Conservation (phyloP, 192 early-diverging fungal species). For the Backusella westeae region DNA sequence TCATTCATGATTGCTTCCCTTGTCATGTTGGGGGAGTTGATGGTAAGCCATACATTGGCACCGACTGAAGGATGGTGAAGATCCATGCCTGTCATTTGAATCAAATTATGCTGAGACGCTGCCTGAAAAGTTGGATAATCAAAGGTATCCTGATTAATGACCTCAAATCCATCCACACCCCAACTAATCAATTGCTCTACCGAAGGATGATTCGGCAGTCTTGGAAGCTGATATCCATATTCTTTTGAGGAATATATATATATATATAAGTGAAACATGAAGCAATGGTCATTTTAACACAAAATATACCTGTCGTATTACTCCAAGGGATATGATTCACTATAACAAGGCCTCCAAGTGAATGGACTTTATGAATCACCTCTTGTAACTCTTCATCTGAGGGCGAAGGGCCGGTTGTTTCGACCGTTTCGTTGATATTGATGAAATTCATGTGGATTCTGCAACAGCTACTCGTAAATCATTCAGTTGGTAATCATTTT, state of each 20-base stretch:
- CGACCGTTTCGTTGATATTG: slow-evolving; percentile 56
- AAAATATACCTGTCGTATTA: slow-evolving; percentile 51
- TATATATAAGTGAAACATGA: not conserved
- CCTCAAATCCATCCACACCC: slow-evolving; percentile 75
- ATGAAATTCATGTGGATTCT: slow-evolving; percentile 74
- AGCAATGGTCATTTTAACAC: not conserved
- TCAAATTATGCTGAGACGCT: slow-evolving; percentile 42
- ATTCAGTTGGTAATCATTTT: not conserved
- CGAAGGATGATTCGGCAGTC: slow-evolving; percentile 62
- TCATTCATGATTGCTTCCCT: slow-evolving; percentile 54
- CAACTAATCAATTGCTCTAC: slow-evolving; percentile 51
- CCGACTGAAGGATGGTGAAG: slow-evolving; percentile 56
- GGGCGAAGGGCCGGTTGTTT: slow-evolving; percentile 47
- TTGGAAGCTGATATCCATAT: slow-evolving; percentile 49
- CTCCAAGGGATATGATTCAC: slow-evolving; percentile 82
- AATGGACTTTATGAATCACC: slow-evolving; percentile 59
- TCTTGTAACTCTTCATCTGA: slow-evolving; percentile 56
- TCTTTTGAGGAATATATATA: slow-evolving; percentile 18
- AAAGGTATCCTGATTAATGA: slow-evolving; percentile 59
- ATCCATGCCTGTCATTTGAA: slow-evolving; percentile 66
- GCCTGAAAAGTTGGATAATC: slow-evolving; percentile 59
- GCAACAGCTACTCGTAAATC: slow-evolving; percentile 45
- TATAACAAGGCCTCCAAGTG: slow-evolving; percentile 66
- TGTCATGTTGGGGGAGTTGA: slow-evolving; percentile 45
- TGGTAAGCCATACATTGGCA: slow-evolving; percentile 63